phyloP scores from a whole-genome alignment of 1,284 basidiomycete genomes.

The Sporisorium reilianum region DNA sequence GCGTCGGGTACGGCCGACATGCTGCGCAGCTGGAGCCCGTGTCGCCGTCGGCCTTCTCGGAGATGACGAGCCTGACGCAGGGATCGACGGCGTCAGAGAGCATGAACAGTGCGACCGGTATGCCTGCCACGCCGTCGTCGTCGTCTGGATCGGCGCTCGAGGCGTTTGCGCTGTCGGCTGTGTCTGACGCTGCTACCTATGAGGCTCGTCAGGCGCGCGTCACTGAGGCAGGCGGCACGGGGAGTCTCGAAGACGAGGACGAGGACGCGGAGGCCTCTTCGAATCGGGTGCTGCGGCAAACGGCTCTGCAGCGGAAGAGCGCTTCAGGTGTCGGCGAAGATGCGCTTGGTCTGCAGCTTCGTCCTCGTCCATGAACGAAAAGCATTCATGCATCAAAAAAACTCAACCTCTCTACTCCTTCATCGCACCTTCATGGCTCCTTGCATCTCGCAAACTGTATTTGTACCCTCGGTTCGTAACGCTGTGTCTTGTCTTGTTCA shows the following conservation, averaged over 20 bases:
- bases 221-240: background rate
- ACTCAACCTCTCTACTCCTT: background rate
- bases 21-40: constrained; percentile 20
- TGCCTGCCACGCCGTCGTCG: constrained; percentile 41
- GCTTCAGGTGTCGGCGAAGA: constrained; percentile 16
- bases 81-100: constrained; percentile 43
- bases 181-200: constrained; percentile 2
- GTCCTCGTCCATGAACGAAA: constrained; percentile 15
- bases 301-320: constrained; percentile 16
- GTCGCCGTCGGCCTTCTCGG: constrained; percentile 44
- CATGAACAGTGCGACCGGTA: constrained; percentile 25
- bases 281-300: constrained; percentile 15
- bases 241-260: background rate
- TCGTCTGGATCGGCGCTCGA: constrained; percentile 21
- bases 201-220: background rate
- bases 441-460: constrained; percentile 21
- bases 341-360: constrained; percentile 20
- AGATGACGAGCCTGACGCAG: constrained; percentile 48
- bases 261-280: background rate
- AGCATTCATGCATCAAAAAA: background rate
- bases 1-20: constrained; percentile 4
- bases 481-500: background rate
- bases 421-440: background rate
- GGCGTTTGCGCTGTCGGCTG: constrained; percentile 5
- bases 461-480: constrained; percentile 1